Evolutionary conservation across 768 basidiomycete genomes (phyloP).

Genomic region (Cubamyces sp.): DNA sequence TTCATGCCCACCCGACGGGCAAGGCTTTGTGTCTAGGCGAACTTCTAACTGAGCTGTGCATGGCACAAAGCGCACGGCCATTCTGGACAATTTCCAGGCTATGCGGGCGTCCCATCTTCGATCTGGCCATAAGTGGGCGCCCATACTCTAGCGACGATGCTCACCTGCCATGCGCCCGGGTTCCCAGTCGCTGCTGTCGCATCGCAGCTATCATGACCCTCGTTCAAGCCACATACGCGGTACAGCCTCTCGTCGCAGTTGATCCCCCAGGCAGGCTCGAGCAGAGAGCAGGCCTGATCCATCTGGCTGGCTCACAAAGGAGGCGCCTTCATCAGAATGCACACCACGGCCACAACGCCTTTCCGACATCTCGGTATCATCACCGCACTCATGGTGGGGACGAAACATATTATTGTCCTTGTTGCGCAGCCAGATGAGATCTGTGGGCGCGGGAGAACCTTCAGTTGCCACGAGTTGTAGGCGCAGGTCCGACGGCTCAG

Average conservation of each 20-base stretch:
- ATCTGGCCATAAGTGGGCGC: no score
- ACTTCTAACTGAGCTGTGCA: not conserved
- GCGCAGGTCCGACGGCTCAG: no score
- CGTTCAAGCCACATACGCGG: not conserved
- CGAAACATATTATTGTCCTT: not conserved
- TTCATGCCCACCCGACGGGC: no score
- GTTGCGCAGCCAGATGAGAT: not conserved
- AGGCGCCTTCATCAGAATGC: not conserved
- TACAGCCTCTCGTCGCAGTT: not conserved
- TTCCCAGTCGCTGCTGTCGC: no score
- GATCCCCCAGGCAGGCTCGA: not conserved
- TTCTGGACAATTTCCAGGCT: no score
- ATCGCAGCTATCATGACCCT: not conserved
- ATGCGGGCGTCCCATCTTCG: no score
- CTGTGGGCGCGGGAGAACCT: conserved; percentile 2
- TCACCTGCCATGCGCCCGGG: no score
- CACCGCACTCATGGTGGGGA: not conserved
- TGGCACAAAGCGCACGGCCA: not conserved
- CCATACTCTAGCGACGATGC: no score
- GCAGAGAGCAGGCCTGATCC: not conserved
- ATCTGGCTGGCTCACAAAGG: not conserved
- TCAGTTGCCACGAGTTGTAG: not conserved
- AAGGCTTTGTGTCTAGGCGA: no score
- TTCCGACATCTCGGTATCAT: conserved; percentile 17
- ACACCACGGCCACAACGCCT: conserved; percentile 16